Conservation (phyloP, 2,329 filamentous ascomycete genomes). For the Fusarium dlaminii region DNA sequence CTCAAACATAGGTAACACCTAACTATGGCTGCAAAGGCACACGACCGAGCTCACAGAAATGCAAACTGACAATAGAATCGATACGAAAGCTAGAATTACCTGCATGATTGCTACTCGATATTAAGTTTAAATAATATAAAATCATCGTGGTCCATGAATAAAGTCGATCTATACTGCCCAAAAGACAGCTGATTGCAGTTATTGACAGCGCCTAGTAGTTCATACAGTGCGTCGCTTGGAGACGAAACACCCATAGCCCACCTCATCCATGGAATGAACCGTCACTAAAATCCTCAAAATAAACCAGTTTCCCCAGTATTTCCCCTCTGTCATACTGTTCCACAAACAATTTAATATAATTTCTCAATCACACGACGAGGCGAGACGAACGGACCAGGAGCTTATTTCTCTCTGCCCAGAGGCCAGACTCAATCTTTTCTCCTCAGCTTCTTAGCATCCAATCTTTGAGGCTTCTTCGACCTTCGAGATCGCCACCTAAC, state of each 20-base stretch:
- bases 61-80: not conserved
- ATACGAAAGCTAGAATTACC: not conserved
- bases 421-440: not conserved
- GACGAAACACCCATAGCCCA: not conserved
- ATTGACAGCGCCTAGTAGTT: not conserved
- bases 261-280: not conserved
- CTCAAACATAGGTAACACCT: not conserved
- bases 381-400: slow-evolving; percentile 17
- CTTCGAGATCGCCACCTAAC: slow-evolving; percentile 29
- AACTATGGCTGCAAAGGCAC: not conserved
- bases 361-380: not conserved
- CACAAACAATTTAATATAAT: slow-evolving; percentile 7
- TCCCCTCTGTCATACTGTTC: not conserved
- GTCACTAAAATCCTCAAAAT: slow-evolving; percentile 7
- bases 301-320: slow-evolving; percentile 17
- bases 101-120: no score
- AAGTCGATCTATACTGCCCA: not conserved
- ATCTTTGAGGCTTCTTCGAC: slow-evolving; percentile 15
- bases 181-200: not conserved
- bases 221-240: slow-evolving; percentile 23
- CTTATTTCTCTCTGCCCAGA: not conserved
- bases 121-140: not conserved
- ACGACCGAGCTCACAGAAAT: not conserved
- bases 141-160: not conserved
- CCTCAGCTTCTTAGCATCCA: not conserved